Evolutionary conservation across 768 basidiomycete genomes (phyloP), one percentile per base, ranked within the genome.

Genomic region (Panus rudis): DNA sequence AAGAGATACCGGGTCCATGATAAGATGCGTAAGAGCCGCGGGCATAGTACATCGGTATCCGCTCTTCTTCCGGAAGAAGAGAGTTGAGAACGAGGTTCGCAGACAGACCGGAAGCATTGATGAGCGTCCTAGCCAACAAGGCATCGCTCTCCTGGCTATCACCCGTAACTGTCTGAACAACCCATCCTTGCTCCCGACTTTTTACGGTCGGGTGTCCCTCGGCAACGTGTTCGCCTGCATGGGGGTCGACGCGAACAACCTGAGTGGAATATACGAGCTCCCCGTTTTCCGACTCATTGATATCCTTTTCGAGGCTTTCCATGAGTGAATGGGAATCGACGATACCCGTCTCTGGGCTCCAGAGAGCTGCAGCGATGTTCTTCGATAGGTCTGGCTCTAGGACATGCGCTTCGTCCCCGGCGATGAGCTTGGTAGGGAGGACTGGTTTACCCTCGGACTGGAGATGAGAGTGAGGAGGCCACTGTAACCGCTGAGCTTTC

Each of bases 11-110:
- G 0, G 81, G 80, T 5, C 93, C 92, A 37, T 73, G 72, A 62
- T 97, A 98, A 3, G 81, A 78, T 23, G 90, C 84, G 56, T 97
- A 98, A 4, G 89, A 87, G 6, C 92, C 92, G 46, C 77, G 76
- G 2, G 78, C 89, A 52, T 79, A 92, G 59, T 78, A 90, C 67
- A 89, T 78, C 1, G 85, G 79, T 42, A 92, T 71, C 10, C 73
- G 75, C 39, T 64, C 55, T 24, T 71, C 64, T 42, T 67, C 65
- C 0, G 79, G 76, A 12, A 86, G 70, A 37, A 91, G 59, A 4
- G 79, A 70, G 55, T 92, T 89, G 39, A 84, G 70, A 46, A 91
- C 67, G 46, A 88, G 70, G 23, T 75, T 72, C 32, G 78, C 78
- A 8, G 83, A 79, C 43, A 92, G 71, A 4, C 91, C 91, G 6